Evolutionary conservation across 768 basidiomycete species (phyloP).

Genomic region (Lentinula sp.): DNA sequence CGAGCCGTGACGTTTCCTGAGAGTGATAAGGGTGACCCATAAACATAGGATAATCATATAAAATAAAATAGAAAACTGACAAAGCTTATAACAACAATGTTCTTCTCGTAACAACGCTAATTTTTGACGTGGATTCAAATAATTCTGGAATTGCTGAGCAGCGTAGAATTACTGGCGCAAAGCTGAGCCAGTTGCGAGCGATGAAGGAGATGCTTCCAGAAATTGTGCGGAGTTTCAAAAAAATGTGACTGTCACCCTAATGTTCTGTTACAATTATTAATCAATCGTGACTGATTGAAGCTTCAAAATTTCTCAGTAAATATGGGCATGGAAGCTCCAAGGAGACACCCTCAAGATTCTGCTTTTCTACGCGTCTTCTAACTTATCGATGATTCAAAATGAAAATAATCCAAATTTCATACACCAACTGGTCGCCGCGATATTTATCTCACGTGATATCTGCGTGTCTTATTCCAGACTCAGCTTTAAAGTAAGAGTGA

Average conservation of each 20-base stretch:
- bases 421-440: too few relatives aligned
- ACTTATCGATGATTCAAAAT: too few relatives aligned
- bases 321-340: too few relatives aligned
- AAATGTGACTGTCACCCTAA: background rate
- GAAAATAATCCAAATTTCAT: too few relatives aligned
- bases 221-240: background rate
- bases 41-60: slow-evolving; percentile 3
- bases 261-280: too few relatives aligned
- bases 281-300: too few relatives aligned
- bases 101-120: background rate
- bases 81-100: background rate
- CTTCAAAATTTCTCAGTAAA: too few relatives aligned
- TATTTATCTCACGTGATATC: too few relatives aligned
- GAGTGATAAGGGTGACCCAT: slow-evolving; percentile 6
- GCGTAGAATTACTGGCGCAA: background rate
- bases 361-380: too few relatives aligned
- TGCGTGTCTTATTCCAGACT: too few relatives aligned
- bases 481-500: too few relatives aligned
- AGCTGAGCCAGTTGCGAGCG: background rate
- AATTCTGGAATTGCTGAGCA: background rate
- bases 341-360: too few relatives aligned
- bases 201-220: background rate
- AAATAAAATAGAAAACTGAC: slow-evolving; percentile 5
- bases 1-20: slow-evolving; percentile 7
- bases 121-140: background rate